phyloP scores from a whole-genome alignment of 768 basidiomycete species.

The Pulveroboletus sp. region DNA sequence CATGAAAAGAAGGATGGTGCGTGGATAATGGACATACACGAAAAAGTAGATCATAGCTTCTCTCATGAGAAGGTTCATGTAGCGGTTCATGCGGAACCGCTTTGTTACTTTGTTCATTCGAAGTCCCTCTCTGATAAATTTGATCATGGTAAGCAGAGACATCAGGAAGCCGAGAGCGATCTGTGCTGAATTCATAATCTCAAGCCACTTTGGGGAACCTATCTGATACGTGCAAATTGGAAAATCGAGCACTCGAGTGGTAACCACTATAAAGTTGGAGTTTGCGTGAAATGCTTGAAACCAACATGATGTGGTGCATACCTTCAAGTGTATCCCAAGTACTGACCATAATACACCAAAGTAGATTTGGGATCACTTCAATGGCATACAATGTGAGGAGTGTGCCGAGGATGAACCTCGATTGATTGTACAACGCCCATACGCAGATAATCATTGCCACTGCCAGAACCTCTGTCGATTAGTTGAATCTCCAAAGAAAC shows the following conservation, averaged over 20 bases:
- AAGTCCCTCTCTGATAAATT: not conserved
- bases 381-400: not conserved
- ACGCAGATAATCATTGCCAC: slow-evolving; percentile 1
- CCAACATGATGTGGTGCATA: not conserved
- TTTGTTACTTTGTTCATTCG: not conserved
- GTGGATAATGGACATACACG: no score
- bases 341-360: not conserved
- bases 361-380: not conserved
- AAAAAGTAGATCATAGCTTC: not conserved
- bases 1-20: no score
- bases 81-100: not conserved
- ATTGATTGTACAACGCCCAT: not conserved
- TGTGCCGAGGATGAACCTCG: not conserved
- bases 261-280: not conserved
- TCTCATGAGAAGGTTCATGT: not conserved
- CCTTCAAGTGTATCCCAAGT: not conserved
- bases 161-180: not conserved
- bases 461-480: not conserved
- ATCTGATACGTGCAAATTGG: not conserved
- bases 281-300: no score
- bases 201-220: not conserved
- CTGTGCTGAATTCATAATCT: not conserved
- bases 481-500: not conserved
- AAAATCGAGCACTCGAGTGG: not conserved
- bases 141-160: not conserved